These are phyloP conservation scores for Sclerotinia nivalis DNA, from an alignment of 2,329 filamentous ascomycete genomes.

Conservation along the genomic window DNA sequence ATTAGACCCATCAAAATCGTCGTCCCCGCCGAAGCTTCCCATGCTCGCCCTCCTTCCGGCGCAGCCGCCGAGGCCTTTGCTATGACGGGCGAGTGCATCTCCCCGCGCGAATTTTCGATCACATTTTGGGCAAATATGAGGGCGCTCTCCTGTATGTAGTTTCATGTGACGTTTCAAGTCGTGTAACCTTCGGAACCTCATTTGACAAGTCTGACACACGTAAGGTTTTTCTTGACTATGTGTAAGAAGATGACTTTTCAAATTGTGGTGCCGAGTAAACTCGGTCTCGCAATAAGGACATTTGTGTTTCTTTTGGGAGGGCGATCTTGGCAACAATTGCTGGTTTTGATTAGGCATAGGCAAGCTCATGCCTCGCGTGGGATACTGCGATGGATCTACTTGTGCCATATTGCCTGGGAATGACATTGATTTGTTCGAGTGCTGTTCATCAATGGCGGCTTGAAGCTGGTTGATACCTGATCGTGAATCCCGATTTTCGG, in stretches of 20 bases:
- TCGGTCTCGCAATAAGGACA: constrained; percentile 96
- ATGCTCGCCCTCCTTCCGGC: constrained; percentile 87
- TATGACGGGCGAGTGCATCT: constrained; percentile 90
- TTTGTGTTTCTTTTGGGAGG: constrained; percentile 86
- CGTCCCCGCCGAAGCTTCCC: constrained; percentile 77
- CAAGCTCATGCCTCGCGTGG: constrained; percentile 55
- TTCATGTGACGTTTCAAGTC: constrained; percentile 96
- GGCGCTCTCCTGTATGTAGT: constrained; percentile 92
- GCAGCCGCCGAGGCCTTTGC: constrained; percentile 93
- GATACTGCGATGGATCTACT: constrained; percentile 38
- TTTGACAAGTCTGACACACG: constrained; percentile 87
- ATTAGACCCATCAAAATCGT: constrained; percentile 63
- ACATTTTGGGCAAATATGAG: constrained; percentile 92
- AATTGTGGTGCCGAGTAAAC: constrained; percentile 94
- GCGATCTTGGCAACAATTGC: constrained; percentile 61
- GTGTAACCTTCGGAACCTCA: constrained; percentile 88
- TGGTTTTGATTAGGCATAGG: constrained; percentile 53
- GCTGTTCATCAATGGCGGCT: constrained; percentile 33
- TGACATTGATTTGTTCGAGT: constrained; percentile 37
- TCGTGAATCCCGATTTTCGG: constrained; percentile 34
- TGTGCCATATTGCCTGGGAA: constrained; percentile 40
- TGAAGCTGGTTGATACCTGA: constrained; percentile 30
- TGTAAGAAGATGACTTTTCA: constrained; percentile 95
- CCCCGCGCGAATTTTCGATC: constrained; percentile 93
- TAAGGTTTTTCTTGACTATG: constrained; percentile 99